These are phyloP conservation scores for Eleusine coracana DNA, from an alignment of 176 grass and related monocot species.

Conservation along the genomic window DNA sequence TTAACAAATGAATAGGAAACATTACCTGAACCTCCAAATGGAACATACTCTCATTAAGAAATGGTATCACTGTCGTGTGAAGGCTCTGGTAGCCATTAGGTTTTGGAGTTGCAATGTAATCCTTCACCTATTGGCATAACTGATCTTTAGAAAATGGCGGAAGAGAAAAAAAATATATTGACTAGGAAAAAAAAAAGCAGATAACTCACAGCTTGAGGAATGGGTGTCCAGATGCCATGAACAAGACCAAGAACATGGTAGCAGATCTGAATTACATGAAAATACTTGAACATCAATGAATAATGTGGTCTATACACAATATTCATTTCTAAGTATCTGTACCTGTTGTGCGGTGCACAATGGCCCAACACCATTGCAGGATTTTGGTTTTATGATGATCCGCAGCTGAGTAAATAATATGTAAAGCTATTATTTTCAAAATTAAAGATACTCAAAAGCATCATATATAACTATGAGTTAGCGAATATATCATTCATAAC, in stretches of 20 bases:
- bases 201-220: conserved; percentile 94
- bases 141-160: conserved; percentile 34
- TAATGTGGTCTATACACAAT: conserved; percentile 36
- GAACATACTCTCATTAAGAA: conserved; percentile 98
- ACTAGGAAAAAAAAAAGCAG: conserved; percentile 10
- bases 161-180: background rate
- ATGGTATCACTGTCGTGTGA: conserved; percentile 95
- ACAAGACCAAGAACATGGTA: conserved; percentile 98
- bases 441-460: conserved; percentile 27
- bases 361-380: conserved; percentile 80
- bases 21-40: conserved; percentile 96
- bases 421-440: conserved; percentile 18
- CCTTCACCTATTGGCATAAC: conserved; percentile 71
- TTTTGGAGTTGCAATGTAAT: conserved; percentile 98
- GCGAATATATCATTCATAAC: conserved; percentile 26
- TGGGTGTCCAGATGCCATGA: conserved; percentile 97
- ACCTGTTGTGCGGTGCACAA: conserved; percentile 92
- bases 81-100: conserved; percentile 97
- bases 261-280: conserved; percentile 74
- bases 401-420: conserved; percentile 64
- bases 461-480: conserved; percentile 15
- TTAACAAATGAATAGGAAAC: conserved; percentile 25
- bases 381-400: conserved; percentile 93
- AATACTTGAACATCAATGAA: conserved; percentile 38
- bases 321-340: conserved; percentile 29